Evolutionary conservation across 1,284 basidiomycete genomes (phyloP).

Genomic region (Meira nashicola): DNA sequence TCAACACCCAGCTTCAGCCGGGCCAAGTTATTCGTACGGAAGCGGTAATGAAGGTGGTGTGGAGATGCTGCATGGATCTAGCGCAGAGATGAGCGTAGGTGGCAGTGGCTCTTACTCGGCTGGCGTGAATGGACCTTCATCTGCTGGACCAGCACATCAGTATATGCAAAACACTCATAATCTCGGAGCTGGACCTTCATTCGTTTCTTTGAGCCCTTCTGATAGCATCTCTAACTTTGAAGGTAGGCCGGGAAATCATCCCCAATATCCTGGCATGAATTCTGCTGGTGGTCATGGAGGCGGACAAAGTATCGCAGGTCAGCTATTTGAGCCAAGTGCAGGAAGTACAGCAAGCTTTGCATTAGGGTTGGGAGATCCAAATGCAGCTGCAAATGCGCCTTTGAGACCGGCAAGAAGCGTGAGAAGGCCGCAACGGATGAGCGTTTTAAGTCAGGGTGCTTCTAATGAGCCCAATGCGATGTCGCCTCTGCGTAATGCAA

Average conservation of each 20-base stretch:
- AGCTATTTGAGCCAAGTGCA: slow-evolving; percentile 10
- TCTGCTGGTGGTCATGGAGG: background rate
- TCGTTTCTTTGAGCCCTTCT: slow-evolving; percentile 27
- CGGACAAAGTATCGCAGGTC: background rate
- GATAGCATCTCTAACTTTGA: slow-evolving; percentile 32
- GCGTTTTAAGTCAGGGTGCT: slow-evolving; percentile 1
- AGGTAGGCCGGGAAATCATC: slow-evolving; percentile 17
- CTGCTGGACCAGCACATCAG: slow-evolving; percentile 9
- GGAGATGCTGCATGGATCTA: background rate
- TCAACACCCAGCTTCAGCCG: background rate
- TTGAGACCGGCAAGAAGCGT: slow-evolving; percentile 33
- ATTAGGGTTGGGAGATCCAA: slow-evolving; percentile 14
- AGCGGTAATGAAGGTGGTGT: background rate
- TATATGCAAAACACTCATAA: slow-evolving; percentile 6
- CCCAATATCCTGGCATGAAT: background rate
- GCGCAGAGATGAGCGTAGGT: background rate
- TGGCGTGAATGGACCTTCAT: background rate
- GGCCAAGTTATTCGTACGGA: background rate
- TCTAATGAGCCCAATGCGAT: background rate
- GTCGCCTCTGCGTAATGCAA: background rate
- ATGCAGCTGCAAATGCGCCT: slow-evolving; percentile 19
- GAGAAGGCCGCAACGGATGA: slow-evolving; percentile 29
- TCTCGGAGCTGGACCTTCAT: slow-evolving; percentile 25
- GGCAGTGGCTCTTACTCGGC: background rate
- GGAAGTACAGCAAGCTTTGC: slow-evolving; percentile 28